Percentiles rank a stretch among this genome's conserved stretches.
Evolutionary conservation across 352 stramenopile species (phyloP).

Genomic region (Vaucheria bursata): DNA sequence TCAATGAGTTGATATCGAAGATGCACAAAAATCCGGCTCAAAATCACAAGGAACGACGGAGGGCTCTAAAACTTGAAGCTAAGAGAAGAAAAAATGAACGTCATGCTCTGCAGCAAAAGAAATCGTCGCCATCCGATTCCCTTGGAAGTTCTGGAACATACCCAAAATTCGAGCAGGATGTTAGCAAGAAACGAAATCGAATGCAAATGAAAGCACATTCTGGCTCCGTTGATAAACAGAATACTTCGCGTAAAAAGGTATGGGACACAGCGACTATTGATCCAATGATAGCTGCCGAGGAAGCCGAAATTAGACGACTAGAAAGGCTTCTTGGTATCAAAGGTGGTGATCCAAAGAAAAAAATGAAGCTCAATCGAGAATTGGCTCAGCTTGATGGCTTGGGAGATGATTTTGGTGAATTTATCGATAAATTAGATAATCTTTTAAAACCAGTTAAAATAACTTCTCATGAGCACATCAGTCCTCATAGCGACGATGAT

Average conservation of each 20-base stretch:
- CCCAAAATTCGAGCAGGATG: neutral
- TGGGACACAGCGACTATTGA: neutral
- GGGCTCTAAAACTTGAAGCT: neutral
- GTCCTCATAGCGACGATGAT: neutral
- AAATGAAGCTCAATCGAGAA: slow-evolving; percentile 38
- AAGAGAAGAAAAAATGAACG: neutral
- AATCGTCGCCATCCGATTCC: neutral
- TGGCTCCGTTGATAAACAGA: too few species aligned
- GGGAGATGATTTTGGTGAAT: slow-evolving; percentile 44
- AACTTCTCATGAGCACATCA: neutral
- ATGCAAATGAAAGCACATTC: too few species aligned
- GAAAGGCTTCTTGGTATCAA: slow-evolving; percentile 33
- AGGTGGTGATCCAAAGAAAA: slow-evolving; percentile 41
- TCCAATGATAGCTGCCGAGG: slow-evolving; percentile 17
- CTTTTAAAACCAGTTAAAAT: slow-evolving; percentile 16
- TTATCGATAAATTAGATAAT: slow-evolving; percentile 30
- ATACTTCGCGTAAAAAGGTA: neutral
- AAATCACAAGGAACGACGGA: slow-evolving; percentile 2
- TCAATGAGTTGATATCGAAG: neutral
- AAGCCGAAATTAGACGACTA: slow-evolving; percentile 43
- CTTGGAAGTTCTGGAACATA: neutral
- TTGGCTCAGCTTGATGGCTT: slow-evolving; percentile 37
- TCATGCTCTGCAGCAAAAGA: neutral
- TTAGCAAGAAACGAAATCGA: neutral
- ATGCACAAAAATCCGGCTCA: neutral